Evolutionary conservation across 495 filamentous ascomycete genomes (phyloP).

Genomic region (Podospora sp.): DNA sequence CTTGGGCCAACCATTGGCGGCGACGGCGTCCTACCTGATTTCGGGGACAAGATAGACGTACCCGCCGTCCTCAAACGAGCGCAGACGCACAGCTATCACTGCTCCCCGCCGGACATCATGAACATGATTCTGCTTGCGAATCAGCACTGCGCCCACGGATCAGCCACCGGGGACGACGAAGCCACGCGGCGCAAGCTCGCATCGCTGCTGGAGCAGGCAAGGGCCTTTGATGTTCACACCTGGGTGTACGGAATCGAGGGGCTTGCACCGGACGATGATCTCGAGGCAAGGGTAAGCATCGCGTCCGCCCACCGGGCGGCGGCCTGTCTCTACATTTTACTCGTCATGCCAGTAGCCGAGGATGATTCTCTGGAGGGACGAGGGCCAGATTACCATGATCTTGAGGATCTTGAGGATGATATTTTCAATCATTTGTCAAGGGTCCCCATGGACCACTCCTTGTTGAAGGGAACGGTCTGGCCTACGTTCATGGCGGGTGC

Average conservation of each 20-base stretch:
- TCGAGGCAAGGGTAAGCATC: conserved; percentile 45
- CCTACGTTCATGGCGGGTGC: conserved; percentile 60
- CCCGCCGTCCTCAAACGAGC: conserved; percentile 40
- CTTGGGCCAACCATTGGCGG: conserved; percentile 39
- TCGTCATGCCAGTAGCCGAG: conserved; percentile 34
- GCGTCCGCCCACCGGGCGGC: conserved; percentile 50
- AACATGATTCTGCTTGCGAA: conserved; percentile 41
- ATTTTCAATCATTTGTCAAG: conserved; percentile 47
- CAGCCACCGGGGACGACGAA: neutral
- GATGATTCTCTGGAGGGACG: neutral
- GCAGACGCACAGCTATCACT: conserved; percentile 52
- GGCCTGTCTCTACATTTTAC: conserved; percentile 42
- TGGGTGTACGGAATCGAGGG: conserved; percentile 45
- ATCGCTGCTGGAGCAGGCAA: conserved; percentile 38
- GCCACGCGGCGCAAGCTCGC: conserved; percentile 17
- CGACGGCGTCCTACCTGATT: conserved; percentile 11
- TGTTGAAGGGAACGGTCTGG: conserved; percentile 62
- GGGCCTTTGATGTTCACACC: conserved; percentile 34
- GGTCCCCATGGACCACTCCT: conserved; percentile 46
- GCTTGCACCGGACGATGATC: conserved; percentile 36
- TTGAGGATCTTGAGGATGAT: conserved; percentile 47
- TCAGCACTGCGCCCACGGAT: conserved; percentile 31
- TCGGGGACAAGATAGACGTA: conserved; percentile 31
- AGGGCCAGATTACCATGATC: conserved; percentile 27
- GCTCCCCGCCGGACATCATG: conserved; percentile 47